These are phyloP conservation scores for Breviolum minutum DNA, from an alignment of 73 alveolate species.

Conservation along the genomic window DNA sequence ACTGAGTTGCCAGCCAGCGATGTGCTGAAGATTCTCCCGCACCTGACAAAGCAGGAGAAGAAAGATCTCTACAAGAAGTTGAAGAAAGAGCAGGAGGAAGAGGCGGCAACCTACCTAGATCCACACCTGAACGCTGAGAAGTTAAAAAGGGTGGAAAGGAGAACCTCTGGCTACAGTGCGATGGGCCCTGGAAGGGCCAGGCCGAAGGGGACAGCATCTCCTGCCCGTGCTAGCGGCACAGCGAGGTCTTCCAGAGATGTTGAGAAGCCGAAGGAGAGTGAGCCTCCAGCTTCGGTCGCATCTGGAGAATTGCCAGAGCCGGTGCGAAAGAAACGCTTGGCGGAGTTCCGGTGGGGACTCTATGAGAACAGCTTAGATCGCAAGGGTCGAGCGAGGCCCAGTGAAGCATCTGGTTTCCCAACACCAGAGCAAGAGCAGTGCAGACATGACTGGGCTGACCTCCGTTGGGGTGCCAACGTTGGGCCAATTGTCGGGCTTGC, in stretches of 20 bases:
- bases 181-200: not conserved
- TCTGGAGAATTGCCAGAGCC: too few relatives aligned
- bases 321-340: not conserved
- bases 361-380: conserved; percentile 7
- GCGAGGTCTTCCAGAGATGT: too few relatives aligned
- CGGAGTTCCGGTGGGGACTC: not conserved
- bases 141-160: not conserved
- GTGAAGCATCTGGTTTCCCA: not conserved
- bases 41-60: not conserved
- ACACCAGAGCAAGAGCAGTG: not conserved
- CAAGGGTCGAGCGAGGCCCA: not conserved
- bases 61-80: not conserved
- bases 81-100: not conserved
- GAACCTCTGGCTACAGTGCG: not conserved
- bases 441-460: not conserved
- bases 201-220: not conserved
- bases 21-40: not conserved
- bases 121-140: not conserved
- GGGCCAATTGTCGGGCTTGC: not conserved
- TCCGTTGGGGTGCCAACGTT: not conserved
- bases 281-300: too few relatives aligned
- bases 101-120: not conserved
- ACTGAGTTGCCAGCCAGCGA: not conserved
- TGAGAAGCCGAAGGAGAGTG: too few relatives aligned
- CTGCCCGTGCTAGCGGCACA: too few relatives aligned